Conservation (phyloP, 805 yeast species). For the Metschnikowia matae region DNA sequence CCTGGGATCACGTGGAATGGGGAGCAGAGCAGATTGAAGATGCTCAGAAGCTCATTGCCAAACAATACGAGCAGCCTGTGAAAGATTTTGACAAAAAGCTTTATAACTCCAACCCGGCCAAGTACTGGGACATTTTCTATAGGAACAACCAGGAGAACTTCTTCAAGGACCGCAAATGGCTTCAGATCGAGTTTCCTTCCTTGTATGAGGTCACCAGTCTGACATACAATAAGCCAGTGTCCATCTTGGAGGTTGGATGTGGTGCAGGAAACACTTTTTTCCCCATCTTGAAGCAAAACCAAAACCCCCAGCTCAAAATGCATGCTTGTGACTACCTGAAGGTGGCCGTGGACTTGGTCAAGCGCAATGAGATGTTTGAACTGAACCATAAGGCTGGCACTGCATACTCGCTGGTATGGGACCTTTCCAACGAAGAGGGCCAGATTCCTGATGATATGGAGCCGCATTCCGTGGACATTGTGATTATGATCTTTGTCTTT, state of each 20-base stretch:
- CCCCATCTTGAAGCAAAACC: conserved; percentile 79
- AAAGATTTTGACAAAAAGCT: conserved; percentile 74
- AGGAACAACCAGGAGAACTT: conserved; percentile 88
- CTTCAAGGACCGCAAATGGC: conserved; percentile 95
- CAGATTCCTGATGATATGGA: conserved; percentile 79
- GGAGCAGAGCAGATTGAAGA: conserved; percentile 80
- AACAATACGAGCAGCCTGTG: conserved; percentile 83
- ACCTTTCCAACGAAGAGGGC: conserved; percentile 73
- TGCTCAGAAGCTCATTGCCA: conserved; percentile 68
- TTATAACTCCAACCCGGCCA: conserved; percentile 82
- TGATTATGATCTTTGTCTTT: conserved; percentile 93
- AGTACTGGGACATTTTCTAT: conserved; percentile 93
- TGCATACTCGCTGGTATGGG: conserved; percentile 92
- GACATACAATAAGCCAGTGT: conserved; percentile 62
- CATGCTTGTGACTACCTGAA: conserved; percentile 88
- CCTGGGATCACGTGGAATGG: conserved; percentile 98
- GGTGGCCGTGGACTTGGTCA: conserved; percentile 85
- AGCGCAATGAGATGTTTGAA: conserved; percentile 55
- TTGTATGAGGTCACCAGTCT: conserved; percentile 70
- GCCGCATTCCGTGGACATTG: conserved; percentile 78
- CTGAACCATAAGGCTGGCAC: conserved; percentile 41
- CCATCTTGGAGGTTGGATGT: conserved; percentile 90
- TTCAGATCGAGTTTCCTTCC: conserved; percentile 88
- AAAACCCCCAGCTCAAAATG: conserved; percentile 69
- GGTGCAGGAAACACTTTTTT: conserved; percentile 98